phyloP scores from a whole-genome alignment of 2,329 filamentous ascomycete genomes.

The Neocatenulostroma microsporum region DNA sequence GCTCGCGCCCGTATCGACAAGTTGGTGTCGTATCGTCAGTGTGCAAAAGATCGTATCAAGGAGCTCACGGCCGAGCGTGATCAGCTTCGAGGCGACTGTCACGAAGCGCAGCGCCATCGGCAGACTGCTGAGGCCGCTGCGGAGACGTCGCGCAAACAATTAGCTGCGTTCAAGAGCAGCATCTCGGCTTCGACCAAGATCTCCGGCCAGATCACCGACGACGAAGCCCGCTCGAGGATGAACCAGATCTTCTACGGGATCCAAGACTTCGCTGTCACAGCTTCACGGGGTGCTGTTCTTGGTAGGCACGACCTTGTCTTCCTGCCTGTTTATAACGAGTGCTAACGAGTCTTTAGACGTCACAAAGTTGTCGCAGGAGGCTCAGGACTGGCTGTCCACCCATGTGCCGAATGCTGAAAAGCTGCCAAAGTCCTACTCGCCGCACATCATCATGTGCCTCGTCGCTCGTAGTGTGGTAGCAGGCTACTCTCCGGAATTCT shows the following conservation, averaged over 20 bases:
- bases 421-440: background rate
- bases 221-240: slow-evolving; percentile 56
- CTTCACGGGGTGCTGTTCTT: slow-evolving; percentile 56
- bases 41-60: no score
- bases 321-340: no score
- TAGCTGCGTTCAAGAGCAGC: slow-evolving; percentile 60
- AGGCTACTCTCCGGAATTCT: background rate
- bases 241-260: slow-evolving; percentile 54
- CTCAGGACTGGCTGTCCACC: no score
- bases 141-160: slow-evolving; percentile 40
- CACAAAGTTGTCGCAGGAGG: no score
- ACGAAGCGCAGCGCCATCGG: background rate
- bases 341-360: no score
- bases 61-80: no score
- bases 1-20: no score
- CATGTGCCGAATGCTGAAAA: background rate
- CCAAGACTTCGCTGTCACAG: slow-evolving; percentile 65
- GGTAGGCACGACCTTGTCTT: no score
- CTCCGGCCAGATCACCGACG: slow-evolving; percentile 53
- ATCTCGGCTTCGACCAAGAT: slow-evolving; percentile 58
- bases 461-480: background rate
- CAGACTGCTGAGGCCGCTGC: background rate
- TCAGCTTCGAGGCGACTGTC: no score
- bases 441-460: slow-evolving; percentile 1
- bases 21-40: no score